Percentiles rank a stretch among this genome's conserved stretches.
phyloP scores from a whole-genome alignment of 2,329 filamentous ascomycete species.

The Arthroderma uncinatum region DNA sequence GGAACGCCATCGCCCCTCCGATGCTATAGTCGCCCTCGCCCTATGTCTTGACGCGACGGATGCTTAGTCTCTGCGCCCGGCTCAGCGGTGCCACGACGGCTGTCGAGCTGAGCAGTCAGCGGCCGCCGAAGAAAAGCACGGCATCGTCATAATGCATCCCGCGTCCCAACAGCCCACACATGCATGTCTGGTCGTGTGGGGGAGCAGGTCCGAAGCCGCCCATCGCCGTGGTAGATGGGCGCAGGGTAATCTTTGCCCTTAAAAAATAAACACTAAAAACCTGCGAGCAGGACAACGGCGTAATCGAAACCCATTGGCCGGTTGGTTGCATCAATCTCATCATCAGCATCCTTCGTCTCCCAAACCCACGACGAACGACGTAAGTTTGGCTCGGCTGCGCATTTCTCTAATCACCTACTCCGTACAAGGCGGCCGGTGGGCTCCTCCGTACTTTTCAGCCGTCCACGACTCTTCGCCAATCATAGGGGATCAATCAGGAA shows the following conservation, averaged over 20 bases:
- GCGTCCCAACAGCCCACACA: background rate
- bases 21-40: background rate
- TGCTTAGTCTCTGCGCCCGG: background rate
- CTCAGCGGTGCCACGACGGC: background rate
- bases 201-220: background rate
- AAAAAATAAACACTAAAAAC: background rate
- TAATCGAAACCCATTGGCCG: background rate
- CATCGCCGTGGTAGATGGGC: background rate
- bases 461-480: slow-evolving; percentile 2
- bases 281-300: background rate
- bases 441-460: background rate
- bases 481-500: background rate
- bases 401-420: background rate
- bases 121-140: background rate
- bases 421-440: background rate
- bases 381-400: slow-evolving; percentile 1
- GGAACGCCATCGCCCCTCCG: too few species aligned
- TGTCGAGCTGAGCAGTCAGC: background rate
- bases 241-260: background rate
- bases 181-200: slow-evolving; percentile 1
- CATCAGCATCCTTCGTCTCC: background rate
- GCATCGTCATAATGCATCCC: background rate
- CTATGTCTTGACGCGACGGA: background rate
- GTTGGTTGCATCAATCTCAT: background rate
- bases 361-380: background rate